Evolutionary conservation across 768 basidiomycete genomes (phyloP), one percentile per base, ranked within the genome.

Genomic region (Lentinula detonsa): DNA sequence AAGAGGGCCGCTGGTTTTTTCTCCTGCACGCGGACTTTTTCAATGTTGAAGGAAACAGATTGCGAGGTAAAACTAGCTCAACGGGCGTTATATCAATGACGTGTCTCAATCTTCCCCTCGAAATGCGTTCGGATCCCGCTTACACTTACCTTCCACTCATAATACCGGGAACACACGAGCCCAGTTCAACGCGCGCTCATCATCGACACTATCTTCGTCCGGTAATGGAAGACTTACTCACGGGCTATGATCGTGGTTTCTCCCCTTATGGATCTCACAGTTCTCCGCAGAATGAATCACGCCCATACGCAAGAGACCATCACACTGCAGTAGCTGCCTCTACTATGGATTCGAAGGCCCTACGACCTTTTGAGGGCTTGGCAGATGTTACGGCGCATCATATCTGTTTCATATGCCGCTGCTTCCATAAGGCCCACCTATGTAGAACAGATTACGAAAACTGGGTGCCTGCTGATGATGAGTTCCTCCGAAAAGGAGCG

Each of bases 401-500:
- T 15, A 37, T 37, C 15, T 40, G 37, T 31, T 37, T 56, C 31
- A 5, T 37, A 13, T 56, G 54, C 18, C 8, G 15, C 11, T 15
- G 33, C 11, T 56, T 31, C 33, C 54, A 56, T 37, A 37, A 31
- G 3, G 31, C 35, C 21, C 33, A 39, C 16, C 18, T 37, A 11
- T 6, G 10, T 6, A 10, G 54, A 21, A 56, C 45, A 21, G 53
- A 61, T 59, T 59, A 52, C 45, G 51, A 63, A n/a, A 59, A 64
- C 15, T 71, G 68, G 68, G 9, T 0, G 2, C 45, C 10, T 2
- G 51, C 50, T 43, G 65, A 69, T 54, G 45, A 48, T 1, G 23
- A 50, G 3, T 28, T 54, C 16, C 45, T 70, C 49, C 42, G 67
- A 11, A 10, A 35, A 11, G 7, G 52, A 5, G 74, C 70, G 11